A percentile compares a stretch with the other conserved stretches of the same genome.
Evolutionary conservation across 257 asterid genomes (phyloP).

Genomic region (Misopates orontium): DNA sequence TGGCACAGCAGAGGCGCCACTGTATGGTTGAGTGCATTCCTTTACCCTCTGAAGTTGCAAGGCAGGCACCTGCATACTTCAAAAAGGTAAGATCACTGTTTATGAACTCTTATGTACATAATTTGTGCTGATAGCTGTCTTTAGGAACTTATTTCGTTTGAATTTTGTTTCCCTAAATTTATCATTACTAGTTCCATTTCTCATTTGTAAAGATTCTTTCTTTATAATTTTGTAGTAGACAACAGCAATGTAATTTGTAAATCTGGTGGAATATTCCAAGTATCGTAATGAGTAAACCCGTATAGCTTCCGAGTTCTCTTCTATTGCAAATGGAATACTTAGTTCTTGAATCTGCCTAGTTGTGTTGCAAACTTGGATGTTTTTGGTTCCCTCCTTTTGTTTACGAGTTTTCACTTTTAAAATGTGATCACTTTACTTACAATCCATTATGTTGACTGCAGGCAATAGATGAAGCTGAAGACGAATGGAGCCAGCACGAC

Average conservation of each 20-base stretch:
- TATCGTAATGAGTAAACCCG: too few species aligned
- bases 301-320: too few species aligned
- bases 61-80: conserved; percentile 89
- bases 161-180: not conserved
- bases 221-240: too few species aligned
- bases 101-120: conserved; percentile 1
- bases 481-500: conserved; percentile 97
- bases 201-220: too few species aligned
- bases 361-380: too few species aligned
- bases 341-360: too few species aligned
- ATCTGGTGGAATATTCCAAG: too few species aligned
- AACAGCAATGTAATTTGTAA: too few species aligned
- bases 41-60: conserved; percentile 69
- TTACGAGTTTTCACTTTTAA: too few species aligned
- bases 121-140: not conserved
- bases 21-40: conserved; percentile 93
- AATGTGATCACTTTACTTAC: not conserved
- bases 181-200: too few species aligned
- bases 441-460: conserved; percentile 23
- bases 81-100: conserved; percentile 63
- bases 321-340: too few species aligned
- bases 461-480: conserved; percentile 98
- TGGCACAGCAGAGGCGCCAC: conserved; percentile 80
- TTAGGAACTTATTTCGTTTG: not conserved
- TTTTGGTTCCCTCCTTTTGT: too few species aligned